These are phyloP conservation scores for Pythium brassicae DNA, from an alignment of 352 stramenopile genomes.

Conservation along the genomic window DNA sequence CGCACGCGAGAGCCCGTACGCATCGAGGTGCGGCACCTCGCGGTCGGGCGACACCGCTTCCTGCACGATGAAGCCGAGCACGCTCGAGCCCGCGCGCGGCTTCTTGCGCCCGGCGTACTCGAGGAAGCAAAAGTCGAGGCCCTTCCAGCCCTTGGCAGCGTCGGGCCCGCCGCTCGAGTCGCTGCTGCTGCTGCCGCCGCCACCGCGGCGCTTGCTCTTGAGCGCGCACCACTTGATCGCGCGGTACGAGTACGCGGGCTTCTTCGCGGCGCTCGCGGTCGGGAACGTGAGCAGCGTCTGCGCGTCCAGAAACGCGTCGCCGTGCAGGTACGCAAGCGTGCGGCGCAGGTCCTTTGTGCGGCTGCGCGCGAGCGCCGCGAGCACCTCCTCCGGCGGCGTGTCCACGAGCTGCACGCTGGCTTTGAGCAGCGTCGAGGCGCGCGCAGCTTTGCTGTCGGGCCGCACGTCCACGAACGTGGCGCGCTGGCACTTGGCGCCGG, in stretches of 20 bases:
- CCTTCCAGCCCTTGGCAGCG: conserved; percentile 8
- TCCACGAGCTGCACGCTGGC: conserved; percentile 59
- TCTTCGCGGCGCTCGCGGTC: conserved; percentile 33
- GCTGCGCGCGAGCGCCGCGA: conserved; percentile 47
- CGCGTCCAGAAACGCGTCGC: conserved; percentile 48
- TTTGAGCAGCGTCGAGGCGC: conserved; percentile 53
- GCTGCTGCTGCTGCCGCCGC: background rate
- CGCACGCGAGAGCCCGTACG: conserved; percentile 57
- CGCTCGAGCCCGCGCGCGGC: conserved; percentile 24
- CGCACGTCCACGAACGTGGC: conserved; percentile 61
- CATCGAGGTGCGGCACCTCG: conserved; percentile 61
- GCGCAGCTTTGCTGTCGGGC: conserved; percentile 28
- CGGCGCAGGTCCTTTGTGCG: conserved; percentile 55
- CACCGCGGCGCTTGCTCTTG: conserved; percentile 11
- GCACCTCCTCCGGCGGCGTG: conserved; percentile 54
- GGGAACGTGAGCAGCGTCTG: conserved; percentile 73
- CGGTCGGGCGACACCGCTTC: conserved; percentile 57
- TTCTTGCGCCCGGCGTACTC: conserved; percentile 73
- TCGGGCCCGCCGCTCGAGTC: background rate
- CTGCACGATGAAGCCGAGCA: conserved; percentile 79
- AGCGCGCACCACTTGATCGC: conserved; percentile 61
- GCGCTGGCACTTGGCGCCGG: conserved; percentile 27
- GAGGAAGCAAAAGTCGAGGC: conserved; percentile 66
- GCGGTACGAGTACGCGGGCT: conserved; percentile 49
- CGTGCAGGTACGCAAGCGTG: conserved; percentile 45